phyloP scores from a whole-genome alignment of 139 green algal species.

The Asterochloris sp. region DNA sequence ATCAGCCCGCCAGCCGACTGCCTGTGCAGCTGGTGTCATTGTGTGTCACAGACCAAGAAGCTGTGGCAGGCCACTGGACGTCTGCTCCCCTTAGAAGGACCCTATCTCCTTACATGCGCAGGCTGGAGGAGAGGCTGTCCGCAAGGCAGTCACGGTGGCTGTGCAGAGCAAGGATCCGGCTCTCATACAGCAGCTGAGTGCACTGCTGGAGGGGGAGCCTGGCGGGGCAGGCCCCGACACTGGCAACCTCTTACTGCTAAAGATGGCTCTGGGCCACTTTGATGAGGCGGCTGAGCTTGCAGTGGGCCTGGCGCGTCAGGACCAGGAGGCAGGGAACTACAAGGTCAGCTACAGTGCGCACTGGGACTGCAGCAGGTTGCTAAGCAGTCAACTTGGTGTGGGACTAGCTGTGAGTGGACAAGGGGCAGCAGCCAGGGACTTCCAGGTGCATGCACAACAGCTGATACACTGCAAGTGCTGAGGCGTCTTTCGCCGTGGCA shows the following conservation, averaged over 20 bases:
- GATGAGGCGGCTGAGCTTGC: constrained; percentile 56
- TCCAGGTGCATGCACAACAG: no score
- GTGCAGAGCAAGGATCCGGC: constrained; percentile 24
- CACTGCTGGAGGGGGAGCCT: constrained; percentile 54
- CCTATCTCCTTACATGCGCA: not conserved
- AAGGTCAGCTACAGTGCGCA: constrained; percentile 29
- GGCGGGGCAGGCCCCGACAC: constrained; percentile 31
- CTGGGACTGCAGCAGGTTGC: no score
- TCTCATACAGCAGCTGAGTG: constrained; percentile 48
- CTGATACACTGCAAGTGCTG: no score
- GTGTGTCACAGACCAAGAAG: no score
- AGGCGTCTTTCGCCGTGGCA: no score
- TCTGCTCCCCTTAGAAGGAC: not conserved
- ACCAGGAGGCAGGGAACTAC: constrained; percentile 81
- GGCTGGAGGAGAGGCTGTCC: constrained; percentile 40
- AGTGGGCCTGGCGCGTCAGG: constrained; percentile 32
- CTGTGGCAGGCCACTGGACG: no score
- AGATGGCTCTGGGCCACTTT: constrained; percentile 67
- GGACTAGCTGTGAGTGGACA: no score
- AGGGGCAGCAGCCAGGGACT: no score
- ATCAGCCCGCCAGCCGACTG: no score
- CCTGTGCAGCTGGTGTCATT: no score
- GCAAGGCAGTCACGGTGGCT: constrained; percentile 68
- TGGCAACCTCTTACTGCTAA: constrained; percentile 65
- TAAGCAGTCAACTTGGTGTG: no score